These are phyloP conservation scores for Lycium barbarum DNA, from an alignment of 257 asterid species.

Conservation along the genomic window DNA sequence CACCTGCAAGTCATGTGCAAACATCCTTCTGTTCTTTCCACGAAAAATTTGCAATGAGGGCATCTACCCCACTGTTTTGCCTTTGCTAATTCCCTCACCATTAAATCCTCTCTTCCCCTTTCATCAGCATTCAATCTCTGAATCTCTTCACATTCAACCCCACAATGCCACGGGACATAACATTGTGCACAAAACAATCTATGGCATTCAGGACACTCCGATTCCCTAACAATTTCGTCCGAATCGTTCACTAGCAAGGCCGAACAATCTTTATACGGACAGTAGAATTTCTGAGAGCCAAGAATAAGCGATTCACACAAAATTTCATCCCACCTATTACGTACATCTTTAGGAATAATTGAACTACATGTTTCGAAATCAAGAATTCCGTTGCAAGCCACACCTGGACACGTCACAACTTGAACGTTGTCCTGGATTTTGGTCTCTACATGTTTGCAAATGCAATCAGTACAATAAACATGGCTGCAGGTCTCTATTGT, in stretches of 20 bases:
- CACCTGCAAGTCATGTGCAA: slow-evolving; percentile 60
- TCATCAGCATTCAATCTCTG: slow-evolving; percentile 37
- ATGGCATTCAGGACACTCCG: slow-evolving; percentile 54
- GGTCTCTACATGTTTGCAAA: slow-evolving; percentile 45
- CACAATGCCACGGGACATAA: slow-evolving; percentile 58
- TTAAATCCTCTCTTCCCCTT: slow-evolving; percentile 47
- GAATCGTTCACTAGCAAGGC: slow-evolving; percentile 49
- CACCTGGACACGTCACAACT: slow-evolving; percentile 54
- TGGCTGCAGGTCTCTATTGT: slow-evolving; percentile 48
- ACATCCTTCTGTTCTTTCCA: slow-evolving; percentile 52
- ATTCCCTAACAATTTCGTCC: slow-evolving; percentile 41
- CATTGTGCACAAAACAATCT: slow-evolving; percentile 56
- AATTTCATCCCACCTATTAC: slow-evolving; percentile 45
- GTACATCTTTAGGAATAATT: slow-evolving; percentile 28
- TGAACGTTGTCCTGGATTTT: slow-evolving; percentile 24
- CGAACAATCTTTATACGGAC: slow-evolving; percentile 63
- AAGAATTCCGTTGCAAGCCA: slow-evolving; percentile 44
- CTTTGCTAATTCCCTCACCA: slow-evolving; percentile 51
- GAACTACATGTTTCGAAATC: slow-evolving; percentile 40
- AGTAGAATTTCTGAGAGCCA: slow-evolving; percentile 46
- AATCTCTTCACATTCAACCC: slow-evolving; percentile 47
- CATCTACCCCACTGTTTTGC: slow-evolving; percentile 53
- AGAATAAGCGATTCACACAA: slow-evolving; percentile 49
- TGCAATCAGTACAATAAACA: slow-evolving; percentile 47
- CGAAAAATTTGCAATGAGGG: slow-evolving; percentile 40